These are phyloP conservation scores for Aspergillus clavatus DNA, from an alignment of 2,329 filamentous ascomycete species.

Conservation along the genomic window DNA sequence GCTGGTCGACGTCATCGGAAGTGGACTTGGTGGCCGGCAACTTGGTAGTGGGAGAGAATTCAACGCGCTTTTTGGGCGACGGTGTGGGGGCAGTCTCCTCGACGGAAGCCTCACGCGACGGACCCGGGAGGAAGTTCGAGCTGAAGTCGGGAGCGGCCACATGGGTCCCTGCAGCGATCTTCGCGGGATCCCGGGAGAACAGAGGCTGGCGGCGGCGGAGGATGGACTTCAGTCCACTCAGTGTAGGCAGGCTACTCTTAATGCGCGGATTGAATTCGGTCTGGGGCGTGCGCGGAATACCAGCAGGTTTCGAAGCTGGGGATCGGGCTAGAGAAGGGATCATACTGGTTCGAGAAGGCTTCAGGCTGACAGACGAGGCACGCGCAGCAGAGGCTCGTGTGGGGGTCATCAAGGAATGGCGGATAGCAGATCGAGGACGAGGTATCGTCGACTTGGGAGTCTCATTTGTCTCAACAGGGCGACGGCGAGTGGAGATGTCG, in stretches of 20 bases:
- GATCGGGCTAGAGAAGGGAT: constrained; percentile 50
- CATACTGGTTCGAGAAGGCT: constrained; percentile 51
- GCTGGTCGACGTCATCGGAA: constrained; percentile 30
- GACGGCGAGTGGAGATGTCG: constrained; percentile 61
- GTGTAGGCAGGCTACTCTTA: constrained; percentile 46
- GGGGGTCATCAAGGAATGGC: constrained; percentile 64
- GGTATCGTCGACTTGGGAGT: constrained; percentile 21
- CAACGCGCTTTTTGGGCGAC: constrained; percentile 71
- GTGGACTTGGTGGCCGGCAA: constrained; percentile 20
- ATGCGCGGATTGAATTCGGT: constrained; percentile 45
- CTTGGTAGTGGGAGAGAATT: constrained; percentile 70
- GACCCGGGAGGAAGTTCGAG: constrained; percentile 48
- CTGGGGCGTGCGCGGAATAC: constrained; percentile 41
- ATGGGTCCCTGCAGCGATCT: constrained; percentile 59
- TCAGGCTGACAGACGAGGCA: constrained; percentile 46
- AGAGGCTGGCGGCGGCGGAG: constrained; percentile 56
- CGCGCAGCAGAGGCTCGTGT: constrained; percentile 70
- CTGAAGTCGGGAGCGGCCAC: constrained; percentile 36
- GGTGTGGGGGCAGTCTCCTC: constrained; percentile 54
- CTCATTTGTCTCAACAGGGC: constrained; percentile 17
- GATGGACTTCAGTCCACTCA: constrained; percentile 57
- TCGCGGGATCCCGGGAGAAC: constrained; percentile 55
- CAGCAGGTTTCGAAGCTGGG: constrained; percentile 49
- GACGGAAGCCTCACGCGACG: constrained; percentile 23
- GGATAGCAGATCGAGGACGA: constrained; percentile 43